Evolutionary conservation across 78 protist species (phyloP), one percentile per base, ranked within the genome.

Genomic region (Speleostelium caveatum): DNA sequence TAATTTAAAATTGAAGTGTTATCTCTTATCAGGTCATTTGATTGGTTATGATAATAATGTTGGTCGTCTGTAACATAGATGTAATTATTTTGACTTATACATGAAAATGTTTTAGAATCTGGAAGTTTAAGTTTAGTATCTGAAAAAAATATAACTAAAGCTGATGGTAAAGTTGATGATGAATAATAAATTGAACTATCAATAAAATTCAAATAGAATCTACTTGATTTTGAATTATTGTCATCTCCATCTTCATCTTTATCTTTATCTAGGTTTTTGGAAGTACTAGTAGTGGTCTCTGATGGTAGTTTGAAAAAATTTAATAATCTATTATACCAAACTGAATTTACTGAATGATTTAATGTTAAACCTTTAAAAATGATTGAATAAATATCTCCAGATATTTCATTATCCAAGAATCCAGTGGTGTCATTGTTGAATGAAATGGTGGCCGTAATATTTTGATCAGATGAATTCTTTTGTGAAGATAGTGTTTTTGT

Each of bases 291-390:
- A 22, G 2, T 2, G 16, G 26, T 38, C 2, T n/a, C 7, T 10
- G 24, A 3, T 30, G 72, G 10, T 68, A 55, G 56, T 38, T 39
- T 21, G 45, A 83, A 69, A 59, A 83, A 83, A 3, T 67, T 33
- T 19, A 58, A 21, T 3, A 83, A 8, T 60, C 79, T 83, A 59
- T 67, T 28, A 32, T n/a, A 69, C 79, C 79, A 69, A n/a, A 6
- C 14, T 12, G 66, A 22, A 22, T 69, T 56, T 21, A 83, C 14
- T 26, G 28, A 16, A 60, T 83, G 79, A 32, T 83, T 32, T 21
- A 83, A 2, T 56, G 91, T 83, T 19, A 71, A 35, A 30, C 91
- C 91, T 58, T 69, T 83, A 38, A 83, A 58, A 12, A 32, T 45
- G 19, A 83, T 16, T 3, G 77, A 83, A 22, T 58, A 45, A 2